Base-by-base conservation (phyloP, 1,284 basidiomycete genomes). In the Singerocomus rubriflavus region DNA sequence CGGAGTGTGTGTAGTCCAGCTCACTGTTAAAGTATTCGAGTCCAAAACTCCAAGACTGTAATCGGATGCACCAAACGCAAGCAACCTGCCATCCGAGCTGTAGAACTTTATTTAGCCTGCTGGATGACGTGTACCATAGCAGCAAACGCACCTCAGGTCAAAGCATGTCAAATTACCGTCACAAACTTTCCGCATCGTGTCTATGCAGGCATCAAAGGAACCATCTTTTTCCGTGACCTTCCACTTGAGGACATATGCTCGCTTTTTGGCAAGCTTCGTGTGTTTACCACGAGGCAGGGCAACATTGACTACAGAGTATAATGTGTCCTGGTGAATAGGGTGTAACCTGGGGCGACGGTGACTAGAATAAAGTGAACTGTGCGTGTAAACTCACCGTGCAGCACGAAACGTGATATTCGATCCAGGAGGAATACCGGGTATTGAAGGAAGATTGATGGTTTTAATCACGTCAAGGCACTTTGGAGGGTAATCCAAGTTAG, bases 1-100 rank as follows among this genome's bases (percentile, higher is more conserved):
- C 16, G 44, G 6, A 27, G 17, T 17, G 35, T 30, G 47, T 46
- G 35, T 12, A 21, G 11, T 37, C 16, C 9, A 29, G 35, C 87
- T 66, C 67, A 96, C 94, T 42, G 81, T 78, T 32, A 98, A 71
- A 1, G 85, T 93, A 49, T 74, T 75, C 4, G 92, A 79, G 65
- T 98, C 94, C 36, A 98, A 68, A 46, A 98, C 76, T 12, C 92
- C 88, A 51, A 98, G 82, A 34, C 84, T 86, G 43, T 91, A 77
- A 69, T 98, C 93, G 10, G 94, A 95, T 6, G 85, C 86, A 5
- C 94, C 95, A 62, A 86, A 93, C 0, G 90, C 93, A 6, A 99
- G 69, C 37, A 91, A 74, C 50, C 78, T 82, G 0, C 97, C 96
- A 63, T 94, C 83, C 35, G 81, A 71, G 62, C 93, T 95, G 52